Evolutionary conservation across 1,284 basidiomycete genomes (phyloP).

Genomic region (Malassezia vespertilionis): DNA sequence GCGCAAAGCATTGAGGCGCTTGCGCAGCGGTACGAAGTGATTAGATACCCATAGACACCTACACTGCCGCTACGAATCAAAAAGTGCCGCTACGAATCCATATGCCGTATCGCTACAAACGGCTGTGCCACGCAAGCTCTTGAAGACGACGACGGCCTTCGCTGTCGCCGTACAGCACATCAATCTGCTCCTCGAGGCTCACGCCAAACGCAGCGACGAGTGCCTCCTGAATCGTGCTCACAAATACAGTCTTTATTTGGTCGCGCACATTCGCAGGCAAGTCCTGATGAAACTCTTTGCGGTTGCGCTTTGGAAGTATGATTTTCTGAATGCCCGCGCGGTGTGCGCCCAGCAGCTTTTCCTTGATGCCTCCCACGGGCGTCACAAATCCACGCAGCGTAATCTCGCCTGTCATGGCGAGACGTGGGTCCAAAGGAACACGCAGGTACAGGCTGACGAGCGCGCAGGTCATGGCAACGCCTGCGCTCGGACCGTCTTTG

Average conservation of each 20-base stretch:
- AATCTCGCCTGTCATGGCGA: slow-evolving; percentile 45
- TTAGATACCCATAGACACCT: background rate
- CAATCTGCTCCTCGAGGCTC: slow-evolving; percentile 14
- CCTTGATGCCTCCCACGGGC: slow-evolving; percentile 44
- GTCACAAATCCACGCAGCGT: slow-evolving; percentile 42
- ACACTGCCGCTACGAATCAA: no score
- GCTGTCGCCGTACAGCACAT: slow-evolving; percentile 4
- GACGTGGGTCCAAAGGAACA: slow-evolving; percentile 50
- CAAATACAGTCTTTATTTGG: slow-evolving; percentile 68
- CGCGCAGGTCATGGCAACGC: slow-evolving; percentile 74
- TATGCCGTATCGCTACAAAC: slow-evolving; percentile 8
- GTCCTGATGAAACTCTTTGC: slow-evolving; percentile 73
- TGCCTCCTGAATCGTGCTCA: slow-evolving; percentile 64
- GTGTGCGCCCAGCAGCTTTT: slow-evolving; percentile 49
- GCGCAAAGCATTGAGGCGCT: background rate
- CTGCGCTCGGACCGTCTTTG: slow-evolving; percentile 76
- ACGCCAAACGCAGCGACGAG: slow-evolving; percentile 56
- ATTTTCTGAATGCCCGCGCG: slow-evolving; percentile 69
- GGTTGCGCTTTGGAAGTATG: slow-evolving; percentile 68
- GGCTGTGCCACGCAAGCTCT: slow-evolving; percentile 15
- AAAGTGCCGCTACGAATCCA: no score
- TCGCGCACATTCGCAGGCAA: slow-evolving; percentile 61
- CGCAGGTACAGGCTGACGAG: slow-evolving; percentile 71
- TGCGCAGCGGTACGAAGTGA: no score
- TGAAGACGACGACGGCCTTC: slow-evolving; percentile 13